Conservation (phyloP, 345 rosid genomes). For the Camelina hispida region DNA sequence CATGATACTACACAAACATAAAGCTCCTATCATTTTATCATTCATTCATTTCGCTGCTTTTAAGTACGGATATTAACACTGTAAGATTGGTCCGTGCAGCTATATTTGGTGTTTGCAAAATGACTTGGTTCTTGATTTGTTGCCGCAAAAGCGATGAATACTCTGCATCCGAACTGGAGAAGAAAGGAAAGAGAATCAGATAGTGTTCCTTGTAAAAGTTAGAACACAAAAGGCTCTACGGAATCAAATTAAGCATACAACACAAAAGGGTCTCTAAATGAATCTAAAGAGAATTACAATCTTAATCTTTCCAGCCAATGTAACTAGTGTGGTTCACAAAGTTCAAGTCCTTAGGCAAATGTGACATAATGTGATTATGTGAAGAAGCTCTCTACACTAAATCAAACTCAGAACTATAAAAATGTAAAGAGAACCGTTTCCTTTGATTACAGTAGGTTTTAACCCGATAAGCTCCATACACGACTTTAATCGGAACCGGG, state of each 20-base stretch:
- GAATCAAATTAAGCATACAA: no score
- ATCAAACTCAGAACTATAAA: no score
- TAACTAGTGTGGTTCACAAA: no score
- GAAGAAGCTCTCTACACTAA: no score
- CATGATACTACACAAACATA: slow-evolving; percentile 12
- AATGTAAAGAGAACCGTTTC: slow-evolving; percentile 90
- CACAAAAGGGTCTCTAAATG: no score
- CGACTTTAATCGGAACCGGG: slow-evolving; percentile 68
- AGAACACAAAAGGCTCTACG: no score
- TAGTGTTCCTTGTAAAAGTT: no score
- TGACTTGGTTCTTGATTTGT: slow-evolving; percentile 20
- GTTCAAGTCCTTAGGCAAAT: no score
- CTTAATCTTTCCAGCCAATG: no score
- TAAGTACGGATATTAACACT: slow-evolving; percentile 4
- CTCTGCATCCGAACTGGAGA: slow-evolving; percentile 29
- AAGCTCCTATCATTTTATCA: slow-evolving; percentile 15
- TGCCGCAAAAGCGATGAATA: background rate
- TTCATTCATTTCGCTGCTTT: slow-evolving; percentile 2
- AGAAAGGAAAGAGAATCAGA: slow-evolving; percentile 22
- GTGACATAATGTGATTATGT: no score
- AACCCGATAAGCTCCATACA: slow-evolving; percentile 73
- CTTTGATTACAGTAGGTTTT: slow-evolving; percentile 75
- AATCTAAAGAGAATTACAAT: no score
- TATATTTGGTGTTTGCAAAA: slow-evolving; percentile 24
- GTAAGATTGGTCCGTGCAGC: slow-evolving; percentile 2